A percentile compares a stretch with the other conserved stretches of the same genome.
Conservation (phyloP, 2,329 filamentous ascomycete species). For the Fusarium drepaniforme region DNA sequence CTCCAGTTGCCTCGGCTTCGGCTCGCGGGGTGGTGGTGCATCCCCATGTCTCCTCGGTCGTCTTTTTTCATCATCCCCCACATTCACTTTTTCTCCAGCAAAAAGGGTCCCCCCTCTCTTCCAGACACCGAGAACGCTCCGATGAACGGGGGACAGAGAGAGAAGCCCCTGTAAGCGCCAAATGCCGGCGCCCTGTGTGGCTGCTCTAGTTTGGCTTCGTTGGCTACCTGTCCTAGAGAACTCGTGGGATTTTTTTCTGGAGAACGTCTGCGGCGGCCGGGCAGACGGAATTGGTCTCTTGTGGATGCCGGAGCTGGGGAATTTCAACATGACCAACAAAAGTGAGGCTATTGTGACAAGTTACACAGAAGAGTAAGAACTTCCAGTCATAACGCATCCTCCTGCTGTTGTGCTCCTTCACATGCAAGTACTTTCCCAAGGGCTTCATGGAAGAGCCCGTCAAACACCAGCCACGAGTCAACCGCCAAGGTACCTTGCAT, state of each 20-base stretch:
- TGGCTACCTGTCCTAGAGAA: background rate
- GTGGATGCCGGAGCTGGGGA: background rate
- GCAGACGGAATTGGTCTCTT: constrained; percentile 30
- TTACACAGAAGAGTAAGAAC: background rate
- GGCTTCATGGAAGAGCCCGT: background rate
- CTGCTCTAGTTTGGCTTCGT: background rate
- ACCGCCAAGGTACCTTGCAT: constrained; percentile 14
- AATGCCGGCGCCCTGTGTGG: constrained; percentile 2
- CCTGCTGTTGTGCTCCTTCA: background rate
- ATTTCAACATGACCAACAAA: background rate
- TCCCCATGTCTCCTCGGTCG: constrained; percentile 8
- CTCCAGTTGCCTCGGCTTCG: constrained; percentile 44
- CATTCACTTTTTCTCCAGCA: constrained; percentile 12
- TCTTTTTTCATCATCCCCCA: constrained; percentile 20
- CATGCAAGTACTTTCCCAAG: background rate
- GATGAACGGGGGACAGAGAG: background rate
- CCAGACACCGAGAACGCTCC: constrained; percentile 10
- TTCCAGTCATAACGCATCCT: background rate
- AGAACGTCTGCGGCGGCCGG: constrained; percentile 19
- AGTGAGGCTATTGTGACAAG: background rate
- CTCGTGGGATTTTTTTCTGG: background rate
- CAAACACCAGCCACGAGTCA: background rate
- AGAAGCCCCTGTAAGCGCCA: background rate
- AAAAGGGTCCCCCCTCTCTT: background rate
- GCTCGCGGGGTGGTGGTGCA: constrained; percentile 36